Conservation (phyloP, 768 basidiomycete species). For the Boletus huronensis region DNA sequence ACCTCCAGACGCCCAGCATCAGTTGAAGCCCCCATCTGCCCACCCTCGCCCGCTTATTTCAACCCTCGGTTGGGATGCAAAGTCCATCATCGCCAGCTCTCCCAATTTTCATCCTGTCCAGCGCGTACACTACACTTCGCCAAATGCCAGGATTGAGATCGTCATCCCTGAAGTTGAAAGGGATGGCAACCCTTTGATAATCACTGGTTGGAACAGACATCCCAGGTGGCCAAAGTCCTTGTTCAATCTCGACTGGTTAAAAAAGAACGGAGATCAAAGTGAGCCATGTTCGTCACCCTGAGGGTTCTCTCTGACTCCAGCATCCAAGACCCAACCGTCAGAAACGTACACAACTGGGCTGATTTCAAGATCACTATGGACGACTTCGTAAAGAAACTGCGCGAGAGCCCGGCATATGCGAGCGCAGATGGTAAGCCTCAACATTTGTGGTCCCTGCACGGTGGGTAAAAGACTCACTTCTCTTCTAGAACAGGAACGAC, state of each 20-base stretch:
- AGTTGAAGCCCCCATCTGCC: not conserved
- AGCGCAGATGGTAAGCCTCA: conserved; percentile 36
- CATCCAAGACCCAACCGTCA: conserved; percentile 51
- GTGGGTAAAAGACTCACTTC: not conserved
- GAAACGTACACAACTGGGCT: conserved; percentile 57
- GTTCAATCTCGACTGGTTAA: conserved; percentile 58
- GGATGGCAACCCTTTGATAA: conserved; percentile 57
- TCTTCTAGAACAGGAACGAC: conserved; percentile 49
- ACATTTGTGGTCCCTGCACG: not conserved
- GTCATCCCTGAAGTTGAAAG: conserved; percentile 46
- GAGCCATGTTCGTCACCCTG: not conserved
- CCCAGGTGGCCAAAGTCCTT: conserved; percentile 50
- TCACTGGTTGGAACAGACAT: conserved; percentile 57
- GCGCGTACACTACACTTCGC: conserved; percentile 33
- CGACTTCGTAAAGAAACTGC: conserved; percentile 51
- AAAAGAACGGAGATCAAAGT: conserved; percentile 32
- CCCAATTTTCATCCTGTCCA: conserved; percentile 42
- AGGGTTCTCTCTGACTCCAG: conserved; percentile 6
- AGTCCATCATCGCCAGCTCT: conserved; percentile 36
- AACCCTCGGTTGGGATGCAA: conserved; percentile 51
- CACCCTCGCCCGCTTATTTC: conserved; percentile 28
- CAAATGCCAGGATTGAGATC: conserved; percentile 26
- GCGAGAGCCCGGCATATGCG: conserved; percentile 33
- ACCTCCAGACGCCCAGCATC: not conserved
- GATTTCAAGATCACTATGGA: conserved; percentile 51